Base-by-base conservation (phyloP, 805 yeast genomes). In the Tetrapisispora fleetii region DNA sequence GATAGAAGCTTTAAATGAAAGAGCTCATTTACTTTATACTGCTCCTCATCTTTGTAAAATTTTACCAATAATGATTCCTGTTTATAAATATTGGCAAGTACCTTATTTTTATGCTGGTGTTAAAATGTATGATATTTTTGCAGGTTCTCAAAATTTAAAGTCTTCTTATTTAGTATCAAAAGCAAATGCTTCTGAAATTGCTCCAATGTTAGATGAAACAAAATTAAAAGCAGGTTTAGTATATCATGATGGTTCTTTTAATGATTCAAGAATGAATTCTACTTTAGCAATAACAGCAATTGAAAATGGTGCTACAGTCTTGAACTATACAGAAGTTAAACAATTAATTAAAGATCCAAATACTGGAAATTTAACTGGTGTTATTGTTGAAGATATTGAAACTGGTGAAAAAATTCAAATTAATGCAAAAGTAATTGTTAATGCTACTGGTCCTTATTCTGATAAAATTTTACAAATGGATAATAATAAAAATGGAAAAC, bases 381-480 rank as follows among this genome's bases (percentile, higher is more conserved):
- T 87, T 45, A 68, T 77, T 52, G 95, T 89, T 17, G 68, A 67
- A 48, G 95, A 90, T 67, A 70, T 70, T 50, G 86, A 82, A 66
- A 78, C 88, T 44, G 84, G 83, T 50, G 74, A 80, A 57, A 74
- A 73, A 53, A 78, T 75, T 59, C 67, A 70, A 36, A 79, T 89
- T 55, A 74, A 72, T 52, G 83, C 95, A 39, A 86, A 83, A 54
- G 75, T 82, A 40, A 81, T 88, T 30, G 83, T 90, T 41, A 90
- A 89, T 63, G 96, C 97, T 35, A 90, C 97, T 41, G 98, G 98
- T 48, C 97, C 98, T 46, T 85, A 81, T 68, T 80, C 91, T 53
- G 98, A 90, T 68, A 73, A 74, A 41, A 72, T 90, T 51, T 77
- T 95, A 62, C 87, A 87, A 62, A 85, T 90, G 91, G 96, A 90